Conservation (phyloP, 2,329 filamentous ascomycete species). For the Talaromyces sp. region DNA sequence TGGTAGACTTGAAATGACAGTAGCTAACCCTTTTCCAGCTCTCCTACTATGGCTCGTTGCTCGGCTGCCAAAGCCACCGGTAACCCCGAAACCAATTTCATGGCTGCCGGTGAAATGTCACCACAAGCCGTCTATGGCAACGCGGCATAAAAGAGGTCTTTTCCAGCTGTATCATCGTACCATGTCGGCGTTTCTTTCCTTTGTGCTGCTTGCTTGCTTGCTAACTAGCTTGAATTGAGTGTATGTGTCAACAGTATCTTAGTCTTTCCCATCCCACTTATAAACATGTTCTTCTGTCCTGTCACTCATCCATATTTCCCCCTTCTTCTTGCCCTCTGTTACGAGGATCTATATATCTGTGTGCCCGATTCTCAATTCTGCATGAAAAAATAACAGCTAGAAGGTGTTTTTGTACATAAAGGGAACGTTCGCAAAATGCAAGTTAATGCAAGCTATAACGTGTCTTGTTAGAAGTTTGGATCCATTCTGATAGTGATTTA, state of each 20-base stretch:
- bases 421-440: constrained; percentile 16
- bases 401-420: constrained; percentile 17
- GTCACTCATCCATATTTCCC: constrained; percentile 1
- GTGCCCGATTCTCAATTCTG: constrained; percentile 13
- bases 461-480: neutral
- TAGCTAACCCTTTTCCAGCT: constrained; percentile 54
- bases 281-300: neutral
- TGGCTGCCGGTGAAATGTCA: constrained; percentile 63
- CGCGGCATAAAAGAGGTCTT: constrained; percentile 17
- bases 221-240: constrained; percentile 14
- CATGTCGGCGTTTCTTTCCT: constrained; percentile 19
- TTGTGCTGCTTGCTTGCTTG: constrained; percentile 22
- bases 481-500: neutral
- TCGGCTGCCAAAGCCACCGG: constrained; percentile 84
- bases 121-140: constrained; percentile 40
- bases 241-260: constrained; percentile 13
- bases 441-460: constrained; percentile 16
- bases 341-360: constrained; percentile 12
- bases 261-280: neutral
- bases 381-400: constrained; percentile 15
- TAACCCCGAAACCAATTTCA: constrained; percentile 74
- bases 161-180: constrained; percentile 13
- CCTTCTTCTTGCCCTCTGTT: constrained; percentile 12
- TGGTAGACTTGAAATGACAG: neutral
- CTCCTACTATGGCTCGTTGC: constrained; percentile 96